phyloP scores from a whole-genome alignment of 2,329 filamentous ascomycete genomes.

The Coleophoma cylindrospora region DNA sequence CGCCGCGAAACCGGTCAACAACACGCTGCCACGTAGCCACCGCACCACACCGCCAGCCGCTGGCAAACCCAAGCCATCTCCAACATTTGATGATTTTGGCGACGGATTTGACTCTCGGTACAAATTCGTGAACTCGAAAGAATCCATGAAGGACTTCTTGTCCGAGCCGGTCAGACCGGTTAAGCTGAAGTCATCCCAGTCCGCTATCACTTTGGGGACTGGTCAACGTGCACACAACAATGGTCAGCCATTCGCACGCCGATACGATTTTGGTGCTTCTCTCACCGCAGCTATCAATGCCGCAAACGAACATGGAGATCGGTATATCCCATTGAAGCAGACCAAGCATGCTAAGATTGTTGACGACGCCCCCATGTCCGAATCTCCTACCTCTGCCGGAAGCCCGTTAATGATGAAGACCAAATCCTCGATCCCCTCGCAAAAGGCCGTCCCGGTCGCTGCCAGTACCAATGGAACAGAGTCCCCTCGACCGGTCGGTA shows the following conservation, averaged over 20 bases:
- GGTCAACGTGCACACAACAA: constrained; percentile 44
- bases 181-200: constrained; percentile 66
- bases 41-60: constrained; percentile 43
- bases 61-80: constrained; percentile 43
- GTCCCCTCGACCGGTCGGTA: constrained; percentile 44
- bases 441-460: constrained; percentile 15
- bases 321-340: constrained; percentile 30
- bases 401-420: constrained; percentile 7
- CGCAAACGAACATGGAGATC: constrained; percentile 41
- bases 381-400: constrained; percentile 15
- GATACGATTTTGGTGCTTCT: constrained; percentile 95
- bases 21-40: constrained; percentile 63
- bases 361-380: constrained; percentile 10
- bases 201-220: constrained; percentile 49
- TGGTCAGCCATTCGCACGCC: constrained; percentile 78
- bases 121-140: constrained; percentile 48
- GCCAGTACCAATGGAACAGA: constrained; percentile 33
- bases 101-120: constrained; percentile 41
- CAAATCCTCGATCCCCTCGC: constrained; percentile 16
- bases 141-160: constrained; percentile 56
- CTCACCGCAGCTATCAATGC: constrained; percentile 76
- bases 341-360: constrained; percentile 26
- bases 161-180: constrained; percentile 56
- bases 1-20: constrained; percentile 43
- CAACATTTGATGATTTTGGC: constrained; percentile 65